phyloP scores from a whole-genome alignment of 176 grass and related monocot species.

The Alopecurus myosuroides region DNA sequence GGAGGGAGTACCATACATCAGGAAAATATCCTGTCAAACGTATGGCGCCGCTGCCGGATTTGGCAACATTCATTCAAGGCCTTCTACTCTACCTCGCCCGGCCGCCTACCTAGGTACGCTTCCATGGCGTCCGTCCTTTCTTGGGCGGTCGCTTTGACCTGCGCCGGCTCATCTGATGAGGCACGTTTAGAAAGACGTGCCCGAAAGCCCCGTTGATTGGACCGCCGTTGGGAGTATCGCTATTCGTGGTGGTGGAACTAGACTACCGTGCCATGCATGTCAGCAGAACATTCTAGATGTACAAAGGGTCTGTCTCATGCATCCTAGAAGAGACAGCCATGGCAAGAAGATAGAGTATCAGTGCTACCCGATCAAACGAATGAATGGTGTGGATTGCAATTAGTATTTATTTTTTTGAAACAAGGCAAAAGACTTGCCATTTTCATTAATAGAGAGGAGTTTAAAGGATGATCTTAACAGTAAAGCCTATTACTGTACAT shows the following conservation, averaged over 20 bases:
- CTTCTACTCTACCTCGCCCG: neutral
- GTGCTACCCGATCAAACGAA: neutral
- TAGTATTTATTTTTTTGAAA: too few species aligned
- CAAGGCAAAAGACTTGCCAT: too few species aligned
- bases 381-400: neutral
- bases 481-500: too few species aligned
- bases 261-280: neutral
- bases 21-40: too few species aligned
- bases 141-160: neutral
- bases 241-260: neutral
- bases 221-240: neutral
- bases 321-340: too few species aligned
- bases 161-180: neutral
- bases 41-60: neutral
- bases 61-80: neutral
- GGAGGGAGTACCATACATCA: too few species aligned
- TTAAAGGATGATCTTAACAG: too few species aligned
- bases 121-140: neutral
- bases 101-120: neutral
- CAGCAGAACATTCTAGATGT: neutral
- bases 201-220: neutral
- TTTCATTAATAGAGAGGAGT: too few species aligned
- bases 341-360: neutral
- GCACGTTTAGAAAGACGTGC: neutral
- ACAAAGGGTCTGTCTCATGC: neutral